Conservation (phyloP, 257 asterid species). For the Oldenlandia corymbosa region DNA sequence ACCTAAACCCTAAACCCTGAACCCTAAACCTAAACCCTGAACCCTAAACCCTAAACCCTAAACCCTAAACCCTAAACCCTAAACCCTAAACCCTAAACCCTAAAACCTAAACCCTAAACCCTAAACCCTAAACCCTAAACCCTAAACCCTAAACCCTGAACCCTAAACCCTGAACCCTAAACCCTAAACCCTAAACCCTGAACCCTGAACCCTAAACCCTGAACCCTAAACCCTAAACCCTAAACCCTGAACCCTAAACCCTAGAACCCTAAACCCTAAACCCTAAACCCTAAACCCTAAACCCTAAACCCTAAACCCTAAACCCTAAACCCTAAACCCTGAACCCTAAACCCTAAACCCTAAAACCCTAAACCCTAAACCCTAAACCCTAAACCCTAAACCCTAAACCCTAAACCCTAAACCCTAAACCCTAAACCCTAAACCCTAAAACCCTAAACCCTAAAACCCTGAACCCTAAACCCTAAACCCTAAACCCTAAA, state of each 20-base stretch:
- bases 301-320: constrained; percentile 12
- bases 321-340: constrained; percentile 9
- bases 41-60: constrained; percentile 14
- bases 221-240: constrained; percentile 15
- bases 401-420: constrained; percentile 20
- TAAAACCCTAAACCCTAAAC: constrained; percentile 13
- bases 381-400: constrained; percentile 20
- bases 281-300: constrained; percentile 6
- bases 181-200: neutral
- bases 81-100: constrained; percentile 12
- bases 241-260: constrained; percentile 13
- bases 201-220: constrained; percentile 5
- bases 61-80: constrained; percentile 10
- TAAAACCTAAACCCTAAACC: constrained; percentile 14
- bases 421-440: constrained; percentile 14
- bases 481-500: constrained; percentile 12
- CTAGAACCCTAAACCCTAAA: constrained; percentile 6
- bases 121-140: constrained; percentile 14
- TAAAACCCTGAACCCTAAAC: constrained; percentile 9
- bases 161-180: constrained; percentile 11
- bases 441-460: constrained; percentile 17
- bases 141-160: constrained; percentile 14
- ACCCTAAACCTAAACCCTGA: constrained; percentile 15
- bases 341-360: constrained; percentile 15
- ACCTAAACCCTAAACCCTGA: constrained; percentile 14